Base-by-base conservation (phyloP, 2,329 filamentous ascomycete species). In the Penicillium decumbens region DNA sequence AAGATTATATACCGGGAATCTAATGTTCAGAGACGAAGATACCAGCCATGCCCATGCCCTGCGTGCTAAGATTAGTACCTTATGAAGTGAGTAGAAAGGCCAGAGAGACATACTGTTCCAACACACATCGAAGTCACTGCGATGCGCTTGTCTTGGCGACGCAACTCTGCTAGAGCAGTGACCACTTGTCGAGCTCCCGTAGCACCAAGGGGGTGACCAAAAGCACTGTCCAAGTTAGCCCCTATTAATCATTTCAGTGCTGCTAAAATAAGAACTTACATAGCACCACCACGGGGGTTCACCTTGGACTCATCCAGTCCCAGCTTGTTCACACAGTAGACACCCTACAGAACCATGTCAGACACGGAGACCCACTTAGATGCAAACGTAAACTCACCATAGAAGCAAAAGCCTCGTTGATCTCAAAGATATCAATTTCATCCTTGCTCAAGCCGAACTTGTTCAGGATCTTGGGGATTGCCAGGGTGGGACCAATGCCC, bases 41-140 rank as follows among this genome's bases (percentile, higher is more conserved):
- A 56, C 89, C 89, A 45, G 89, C 90, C 89, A 95, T 95, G 39
- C 91, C 91, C 71, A 73, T 73, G 25, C 71, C 71, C 65, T 72
- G 20, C 29, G 8, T 18, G n/a, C 49, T 25, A 29, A 28, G 20
- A 45, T 60, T 47, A 54, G 41, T 45, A 39, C 12, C 42, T 41
- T 15, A 1, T 5, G 23, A 23, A n/a, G 2, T 20, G 24, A 38
- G 24, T 6, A 29, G 15, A 45, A 6, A 25, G 9, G 20, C 7
- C 27, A 33, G 9, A 20, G 6, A 12, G 89, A 55, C 89, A 65
- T 60, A 71, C 91, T 1, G 90, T 96, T 51, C 91, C 92, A 35
- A 96, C 76, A 72, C 91, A 96, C 92, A 96, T 96, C 66, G 85
- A 90, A 15, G 89, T 95, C 39, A 95, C 82, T 29, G 90, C 90